Base-by-base conservation (phyloP, 140 eudicot species). In the Oenanthe javanica region DNA sequence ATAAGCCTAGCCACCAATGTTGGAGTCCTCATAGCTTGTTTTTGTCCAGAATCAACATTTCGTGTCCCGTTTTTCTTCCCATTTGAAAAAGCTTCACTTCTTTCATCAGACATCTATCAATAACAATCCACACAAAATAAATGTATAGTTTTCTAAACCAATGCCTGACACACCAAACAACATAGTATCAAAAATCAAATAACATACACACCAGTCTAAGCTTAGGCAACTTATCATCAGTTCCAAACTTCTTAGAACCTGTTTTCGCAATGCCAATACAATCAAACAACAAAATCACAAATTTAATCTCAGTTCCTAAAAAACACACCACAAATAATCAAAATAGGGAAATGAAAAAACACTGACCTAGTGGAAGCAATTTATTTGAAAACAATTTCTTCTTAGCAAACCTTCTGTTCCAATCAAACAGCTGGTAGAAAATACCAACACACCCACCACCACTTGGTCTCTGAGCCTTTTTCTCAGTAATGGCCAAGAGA, bases 401-500 rank as follows among this genome's bases (percentile, higher is more conserved):
- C 89, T 92, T 95, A 1, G 93, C 89, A 46, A 95, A 86, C 77
- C 99, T 89, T 48, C 93, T 80, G 82, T 95, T 95, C 99, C 99
- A 95, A 89, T 95, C 97, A 80, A 95, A 89, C 19, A 95, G 88
- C 77, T 95, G 97, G 83, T 87, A 95, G 86, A 95, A 91, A 69
- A 92, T 84, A 25, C 97, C 97, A 48, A 90, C 97, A 77, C 97
- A 93, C 5, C 99, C 99, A 38, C 97, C 97, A 47, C 83, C 84
- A 63, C 70, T 63, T 63, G 70, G 1, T 72, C 83, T 87, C 19
- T 91, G 91, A 80, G 88, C 80, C 57, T 79, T 83, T 61, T 86
- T 89, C 83, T 92, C 97, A 23, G 82, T 67, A 76, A 95, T 75
- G 45, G 97, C 97, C 64, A 93, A 83, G 49, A 85, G 51, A 46